These are phyloP conservation scores for Trametes pubescens DNA, from an alignment of 1,284 basidiomycete species.

Conservation along the genomic window DNA sequence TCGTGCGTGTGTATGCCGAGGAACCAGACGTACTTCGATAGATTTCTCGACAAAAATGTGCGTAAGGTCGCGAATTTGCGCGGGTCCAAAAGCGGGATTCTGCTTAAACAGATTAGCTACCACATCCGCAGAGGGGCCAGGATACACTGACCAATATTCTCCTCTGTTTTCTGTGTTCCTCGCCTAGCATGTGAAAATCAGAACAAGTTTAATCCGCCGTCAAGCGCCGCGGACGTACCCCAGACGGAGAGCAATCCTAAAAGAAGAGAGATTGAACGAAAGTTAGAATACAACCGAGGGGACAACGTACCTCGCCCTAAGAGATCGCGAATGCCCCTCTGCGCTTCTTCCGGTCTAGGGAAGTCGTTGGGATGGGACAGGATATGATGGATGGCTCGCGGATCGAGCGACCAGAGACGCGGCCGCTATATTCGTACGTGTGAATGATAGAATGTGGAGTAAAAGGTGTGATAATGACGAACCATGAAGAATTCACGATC, in stretches of 20 bases:
- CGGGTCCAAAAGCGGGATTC: conserved; percentile 69
- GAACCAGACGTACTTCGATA: conserved; percentile 46
- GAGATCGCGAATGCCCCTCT: conserved; percentile 33
- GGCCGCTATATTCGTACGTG: conserved; percentile 40
- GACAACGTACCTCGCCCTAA: conserved; percentile 41
- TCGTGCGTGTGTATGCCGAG: not conserved
- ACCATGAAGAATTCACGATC: conserved; percentile 58
- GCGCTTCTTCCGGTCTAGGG: conserved; percentile 40
- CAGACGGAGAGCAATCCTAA: conserved; percentile 9
- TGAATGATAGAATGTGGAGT: not conserved
- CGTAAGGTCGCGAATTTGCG: conserved; percentile 61
- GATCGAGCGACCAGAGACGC: conserved; percentile 52
- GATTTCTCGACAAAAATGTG: conserved; percentile 63
- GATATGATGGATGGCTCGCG: conserved; percentile 48
- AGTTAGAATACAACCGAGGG: no score
- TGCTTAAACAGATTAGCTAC: not conserved
- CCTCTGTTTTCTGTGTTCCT: conserved; percentile 6
- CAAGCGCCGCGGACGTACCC: conserved; percentile 2
- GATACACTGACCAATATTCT: conserved; percentile 15
- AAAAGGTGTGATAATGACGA: conserved; percentile 26
- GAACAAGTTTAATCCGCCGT: no score
- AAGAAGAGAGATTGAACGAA: not conserved
- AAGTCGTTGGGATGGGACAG: conserved; percentile 45
- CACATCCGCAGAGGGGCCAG: not conserved
- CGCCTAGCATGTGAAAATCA: not conserved